Base-by-base conservation (phyloP, 1,284 basidiomycete species). In the Ceratobasidium sp. region DNA sequence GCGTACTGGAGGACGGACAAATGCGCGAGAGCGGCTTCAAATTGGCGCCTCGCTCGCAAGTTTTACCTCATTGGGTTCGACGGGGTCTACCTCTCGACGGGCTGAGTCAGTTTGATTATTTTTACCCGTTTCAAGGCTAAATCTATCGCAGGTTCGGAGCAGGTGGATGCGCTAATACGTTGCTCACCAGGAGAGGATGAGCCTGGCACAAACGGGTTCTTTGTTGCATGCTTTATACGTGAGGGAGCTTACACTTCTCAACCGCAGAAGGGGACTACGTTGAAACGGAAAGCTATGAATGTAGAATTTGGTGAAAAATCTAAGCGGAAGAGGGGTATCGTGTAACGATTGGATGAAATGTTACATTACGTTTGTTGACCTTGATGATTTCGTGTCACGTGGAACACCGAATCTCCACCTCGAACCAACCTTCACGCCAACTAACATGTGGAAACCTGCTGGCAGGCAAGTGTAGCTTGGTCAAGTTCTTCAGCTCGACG, bases 201-300 rank as follows among this genome's bases (percentile, higher is more conserved):
- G 5, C 70, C 70, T 30, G 90, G 89, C 55, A 98, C 96, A 20
- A 98, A 98, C 83, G 96, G 96, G 0, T 98, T 98, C 86, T 98
- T 98, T 81, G 96, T 98, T 27, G 91, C 94, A 35, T 94, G 95
- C 83, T 96, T 97, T 82, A 86, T 94, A 60, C 87, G 86, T 77
- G 81, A 77, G 46, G 76, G 16, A 18, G 33, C 60, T 12, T n/a
- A 20, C 60, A 20, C 38, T 38, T 18, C 33, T 38, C 60, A 38
- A 27, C 2, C 54, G 23, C 8, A 23, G 8, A 14, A 57, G 23
- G 20, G 3, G 12, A 50, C 5, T 14, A 6, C 48, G 20, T 50
- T 20, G 48, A 50, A 50, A 50, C 48, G 48, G 14, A 50, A 50
- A 14, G 14, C 14, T 50, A 20, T 50, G 48, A 50, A 14, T 50